Percentiles rank a stretch among this genome's conserved stretches.
These are phyloP conservation scores for Septoria petroselini DNA, from an alignment of 2,329 filamentous ascomycete genomes.

Conservation along the genomic window DNA sequence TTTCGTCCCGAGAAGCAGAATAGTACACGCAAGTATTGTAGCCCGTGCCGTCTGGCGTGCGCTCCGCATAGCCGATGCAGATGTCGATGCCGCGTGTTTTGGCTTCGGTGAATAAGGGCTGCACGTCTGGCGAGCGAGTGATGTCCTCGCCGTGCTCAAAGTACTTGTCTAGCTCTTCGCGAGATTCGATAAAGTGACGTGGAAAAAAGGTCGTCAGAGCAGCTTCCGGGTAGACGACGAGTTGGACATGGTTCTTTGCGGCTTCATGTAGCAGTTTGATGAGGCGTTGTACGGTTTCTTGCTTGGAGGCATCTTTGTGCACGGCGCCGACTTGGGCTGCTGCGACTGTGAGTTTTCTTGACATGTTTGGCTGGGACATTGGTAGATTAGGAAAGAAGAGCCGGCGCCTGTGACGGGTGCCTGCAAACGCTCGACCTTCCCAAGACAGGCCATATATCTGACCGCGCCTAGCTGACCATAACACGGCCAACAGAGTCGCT, in stretches of 20 bases:
- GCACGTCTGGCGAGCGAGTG: slow-evolving; percentile 44
- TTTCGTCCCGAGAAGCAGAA: slow-evolving; percentile 43
- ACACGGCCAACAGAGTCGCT: background rate
- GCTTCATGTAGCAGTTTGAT: slow-evolving; percentile 50
- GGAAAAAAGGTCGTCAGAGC: slow-evolving; percentile 59
- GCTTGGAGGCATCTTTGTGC: slow-evolving; percentile 43
- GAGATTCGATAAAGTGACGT: slow-evolving; percentile 42
- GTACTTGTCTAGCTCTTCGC: slow-evolving; percentile 47
- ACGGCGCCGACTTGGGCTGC: slow-evolving; percentile 55
- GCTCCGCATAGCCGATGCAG: slow-evolving; percentile 54
- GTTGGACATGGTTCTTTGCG: slow-evolving; percentile 44
- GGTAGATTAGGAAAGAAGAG: background rate
- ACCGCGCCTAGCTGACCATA: background rate
- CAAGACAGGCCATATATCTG: background rate
- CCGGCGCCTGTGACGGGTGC: background rate
- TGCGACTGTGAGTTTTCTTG: slow-evolving; percentile 48
- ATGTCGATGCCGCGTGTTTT: slow-evolving; percentile 51
- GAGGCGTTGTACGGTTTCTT: slow-evolving; percentile 49
- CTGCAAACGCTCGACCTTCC: background rate
- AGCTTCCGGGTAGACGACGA: slow-evolving; percentile 56
- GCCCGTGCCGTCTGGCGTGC: slow-evolving; percentile 44
- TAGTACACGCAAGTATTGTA: slow-evolving; percentile 56
- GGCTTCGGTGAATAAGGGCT: slow-evolving; percentile 51
- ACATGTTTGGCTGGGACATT: slow-evolving; percentile 32
- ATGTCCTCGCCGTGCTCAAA: slow-evolving; percentile 52